Evolutionary conservation across 257 asterid genomes (phyloP).

Genomic region (Gentiana straminea): DNA sequence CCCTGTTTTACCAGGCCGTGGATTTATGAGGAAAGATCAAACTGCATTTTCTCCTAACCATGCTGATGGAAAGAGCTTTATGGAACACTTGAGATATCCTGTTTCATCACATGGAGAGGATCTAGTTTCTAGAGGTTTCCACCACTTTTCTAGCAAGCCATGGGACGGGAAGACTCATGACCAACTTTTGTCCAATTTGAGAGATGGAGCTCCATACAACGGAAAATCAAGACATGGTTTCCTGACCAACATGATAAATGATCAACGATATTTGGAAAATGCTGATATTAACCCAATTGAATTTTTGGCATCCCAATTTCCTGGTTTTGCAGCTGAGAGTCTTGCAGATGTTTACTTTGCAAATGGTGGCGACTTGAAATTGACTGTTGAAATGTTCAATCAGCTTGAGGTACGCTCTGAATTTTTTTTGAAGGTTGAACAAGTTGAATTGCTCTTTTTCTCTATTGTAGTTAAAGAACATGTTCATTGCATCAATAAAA

Average conservation of each 20-base stretch:
- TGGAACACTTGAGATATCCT: no score
- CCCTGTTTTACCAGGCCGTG: constrained; percentile 30
- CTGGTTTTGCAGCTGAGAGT: constrained; percentile 79
- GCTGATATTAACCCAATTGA: constrained; percentile 47
- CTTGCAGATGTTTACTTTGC: constrained; percentile 73
- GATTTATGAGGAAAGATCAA: constrained; percentile 39
- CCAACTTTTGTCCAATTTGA: constrained; percentile 31
- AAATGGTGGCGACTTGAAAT: constrained; percentile 69
- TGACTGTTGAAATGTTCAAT: constrained; percentile 75
- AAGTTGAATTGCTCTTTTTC: background rate
- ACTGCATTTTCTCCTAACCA: constrained; percentile 36
- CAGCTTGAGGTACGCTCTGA: constrained; percentile 74
- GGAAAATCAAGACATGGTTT: constrained; percentile 38
- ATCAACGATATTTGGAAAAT: constrained; percentile 44
- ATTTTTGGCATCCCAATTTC: constrained; percentile 73
- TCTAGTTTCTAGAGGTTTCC: constrained; percentile 22
- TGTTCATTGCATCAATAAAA: no score
- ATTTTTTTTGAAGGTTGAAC: constrained; percentile 4
- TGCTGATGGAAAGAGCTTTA: constrained; percentile 20
- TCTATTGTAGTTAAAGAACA: no score
- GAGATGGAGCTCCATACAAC: constrained; percentile 47
- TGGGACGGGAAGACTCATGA: constrained; percentile 59
- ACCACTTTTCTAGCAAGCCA: constrained; percentile 38
- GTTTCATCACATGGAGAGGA: no score
- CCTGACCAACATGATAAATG: constrained; percentile 42